Evolutionary conservation across 768 basidiomycete genomes (phyloP).

Genomic region (Melanogaster broomeanus): DNA sequence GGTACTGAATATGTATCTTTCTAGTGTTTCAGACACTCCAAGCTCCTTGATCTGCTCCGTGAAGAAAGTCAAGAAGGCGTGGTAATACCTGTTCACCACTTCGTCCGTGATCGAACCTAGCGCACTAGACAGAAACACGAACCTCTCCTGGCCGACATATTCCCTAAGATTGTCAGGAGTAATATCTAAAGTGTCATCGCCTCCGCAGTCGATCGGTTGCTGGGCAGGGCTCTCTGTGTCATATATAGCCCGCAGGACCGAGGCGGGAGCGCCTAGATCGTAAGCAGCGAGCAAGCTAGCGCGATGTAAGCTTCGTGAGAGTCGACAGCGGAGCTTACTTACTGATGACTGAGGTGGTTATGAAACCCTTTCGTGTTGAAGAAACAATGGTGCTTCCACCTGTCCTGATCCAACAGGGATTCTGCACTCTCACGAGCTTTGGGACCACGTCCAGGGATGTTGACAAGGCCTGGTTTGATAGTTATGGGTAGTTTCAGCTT

Average conservation of each 20-base stretch:
- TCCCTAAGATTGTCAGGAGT: conserved; percentile 49
- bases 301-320: neutral
- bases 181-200: conserved; percentile 34
- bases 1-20: conserved; percentile 48
- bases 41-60: conserved; percentile 36
- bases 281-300: conserved; percentile 56
- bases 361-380: conserved; percentile 47
- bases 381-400: conserved; percentile 52
- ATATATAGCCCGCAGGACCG: conserved; percentile 50
- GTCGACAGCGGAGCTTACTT: conserved; percentile 12
- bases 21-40: conserved; percentile 43
- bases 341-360: conserved; percentile 66
- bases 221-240: conserved; percentile 40
- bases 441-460: conserved; percentile 47
- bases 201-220: conserved; percentile 40
- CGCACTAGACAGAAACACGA: conserved; percentile 31
- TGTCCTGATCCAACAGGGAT: conserved; percentile 49
- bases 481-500: conserved; percentile 11
- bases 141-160: conserved; percentile 52
- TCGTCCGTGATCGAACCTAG: conserved; percentile 34
- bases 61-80: conserved; percentile 41
- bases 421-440: conserved; percentile 44
- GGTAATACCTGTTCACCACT: conserved; percentile 30
- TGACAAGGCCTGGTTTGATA: conserved; percentile 42
- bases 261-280: conserved; percentile 51